Conservation (phyloP, 352 stramenopile genomes). For the Phytophthora citricola region DNA sequence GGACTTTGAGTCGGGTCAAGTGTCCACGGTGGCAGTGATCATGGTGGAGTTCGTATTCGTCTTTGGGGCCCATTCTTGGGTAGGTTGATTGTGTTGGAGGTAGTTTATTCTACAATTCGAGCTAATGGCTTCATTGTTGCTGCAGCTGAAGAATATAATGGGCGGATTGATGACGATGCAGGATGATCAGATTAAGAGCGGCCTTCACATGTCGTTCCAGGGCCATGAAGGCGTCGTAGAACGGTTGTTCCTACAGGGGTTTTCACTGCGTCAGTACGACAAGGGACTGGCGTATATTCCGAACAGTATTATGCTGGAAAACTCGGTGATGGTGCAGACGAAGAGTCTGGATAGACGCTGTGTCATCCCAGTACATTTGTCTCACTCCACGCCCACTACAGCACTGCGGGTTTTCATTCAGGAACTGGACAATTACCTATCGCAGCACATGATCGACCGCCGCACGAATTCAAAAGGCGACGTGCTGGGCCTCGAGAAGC, state of each 20-base stretch:
- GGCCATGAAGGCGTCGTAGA: conserved; percentile 85
- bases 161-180: conserved; percentile 80
- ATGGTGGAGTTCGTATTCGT: conserved; percentile 84
- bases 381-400: conserved; percentile 55
- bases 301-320: conserved; percentile 80
- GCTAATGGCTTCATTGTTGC: conserved; percentile 13
- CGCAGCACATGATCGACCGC: conserved; percentile 44
- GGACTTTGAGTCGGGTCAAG: conserved; percentile 81
- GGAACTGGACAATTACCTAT: conserved; percentile 65
- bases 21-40: conserved; percentile 80
- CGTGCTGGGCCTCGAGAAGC: conserved; percentile 60
- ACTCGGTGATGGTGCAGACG: conserved; percentile 73
- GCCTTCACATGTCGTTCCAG: conserved; percentile 73
- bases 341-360: conserved; percentile 68
- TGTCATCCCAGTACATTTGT: conserved; percentile 64
- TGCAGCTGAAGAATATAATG: conserved; percentile 88
- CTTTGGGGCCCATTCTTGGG: conserved; percentile 83
- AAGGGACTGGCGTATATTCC: conserved; percentile 84
- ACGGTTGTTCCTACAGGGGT: conserved; percentile 81
- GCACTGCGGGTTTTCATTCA: conserved; percentile 77
- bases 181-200: conserved; percentile 86
- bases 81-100: conserved; percentile 32
- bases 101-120: background rate
- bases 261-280: conserved; percentile 84
- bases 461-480: conserved; percentile 38